Percentiles rank a stretch among this genome's conserved stretches.
phyloP scores from a whole-genome alignment of 1,284 basidiomycete species.

The Boletus mariae region DNA sequence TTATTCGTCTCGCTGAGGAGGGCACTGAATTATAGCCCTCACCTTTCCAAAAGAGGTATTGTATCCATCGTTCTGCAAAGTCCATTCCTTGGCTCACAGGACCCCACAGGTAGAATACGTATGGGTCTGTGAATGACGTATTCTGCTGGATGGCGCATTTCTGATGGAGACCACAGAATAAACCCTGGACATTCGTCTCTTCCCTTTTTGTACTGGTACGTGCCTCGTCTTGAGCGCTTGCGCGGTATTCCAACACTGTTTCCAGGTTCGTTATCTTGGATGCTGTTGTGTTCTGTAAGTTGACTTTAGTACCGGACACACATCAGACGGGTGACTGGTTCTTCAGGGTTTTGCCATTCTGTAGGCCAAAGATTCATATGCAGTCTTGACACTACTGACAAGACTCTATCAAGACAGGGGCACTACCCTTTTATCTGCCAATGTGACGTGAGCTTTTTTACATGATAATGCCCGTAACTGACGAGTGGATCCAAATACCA shows the following conservation, averaged over 20 bases:
- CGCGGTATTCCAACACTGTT: background rate
- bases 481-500: background rate
- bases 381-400: background rate
- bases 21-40: background rate
- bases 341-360: background rate
- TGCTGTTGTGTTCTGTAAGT: slow-evolving; percentile 1
- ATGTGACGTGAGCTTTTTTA: background rate
- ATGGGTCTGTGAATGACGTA: background rate
- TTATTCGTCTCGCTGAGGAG: background rate
- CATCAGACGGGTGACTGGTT: background rate
- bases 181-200: background rate
- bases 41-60: background rate
- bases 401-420: background rate
- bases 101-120: background rate
- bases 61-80: background rate
- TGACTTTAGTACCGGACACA: background rate
- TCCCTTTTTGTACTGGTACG: background rate
- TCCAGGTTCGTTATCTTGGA: slow-evolving; percentile 2
- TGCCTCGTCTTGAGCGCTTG: background rate
- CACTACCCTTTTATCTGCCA: background rate
- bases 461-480: background rate
- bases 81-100: background rate
- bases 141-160: background rate
- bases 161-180: background rate
- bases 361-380: background rate